Evolutionary conservation across 805 yeast genomes (phyloP).

Genomic region (Wickerhamiella sorbophila): DNA sequence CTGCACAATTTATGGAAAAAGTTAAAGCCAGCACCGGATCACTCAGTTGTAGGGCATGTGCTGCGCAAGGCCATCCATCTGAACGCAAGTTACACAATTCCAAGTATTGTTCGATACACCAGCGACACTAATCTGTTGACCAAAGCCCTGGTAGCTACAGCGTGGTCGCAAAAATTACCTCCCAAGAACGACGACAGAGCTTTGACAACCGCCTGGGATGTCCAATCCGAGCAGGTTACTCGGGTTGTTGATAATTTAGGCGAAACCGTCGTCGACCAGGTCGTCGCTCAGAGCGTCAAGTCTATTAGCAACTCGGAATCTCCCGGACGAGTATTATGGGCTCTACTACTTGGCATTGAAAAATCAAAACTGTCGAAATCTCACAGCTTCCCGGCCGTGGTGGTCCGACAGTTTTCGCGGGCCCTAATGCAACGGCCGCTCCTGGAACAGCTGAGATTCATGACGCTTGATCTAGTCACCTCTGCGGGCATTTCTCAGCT

Average conservation of each 20-base stretch:
- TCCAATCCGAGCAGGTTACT: conserved; percentile 9
- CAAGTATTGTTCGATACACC: conserved; percentile 11
- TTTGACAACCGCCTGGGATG: conserved; percentile 5
- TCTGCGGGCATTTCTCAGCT: conserved; percentile 12
- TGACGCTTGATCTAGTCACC: conserved; percentile 18
- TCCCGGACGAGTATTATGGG: conserved; percentile 20
- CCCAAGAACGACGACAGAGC: background rate
- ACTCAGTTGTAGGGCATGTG: background rate
- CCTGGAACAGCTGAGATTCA: conserved; percentile 22
- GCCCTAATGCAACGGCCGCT: conserved; percentile 18
- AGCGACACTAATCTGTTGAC: conserved; percentile 9
- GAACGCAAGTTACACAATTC: conserved; percentile 11
- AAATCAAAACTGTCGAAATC: background rate
- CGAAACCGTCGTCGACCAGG: conserved; percentile 3
- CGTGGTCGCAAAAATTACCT: conserved; percentile 16
- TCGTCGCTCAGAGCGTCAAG: conserved; percentile 3
- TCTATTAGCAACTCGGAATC: background rate
- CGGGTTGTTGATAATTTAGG: conserved; percentile 6
- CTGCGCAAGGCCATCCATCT: conserved; percentile 9
- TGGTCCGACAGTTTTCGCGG: conserved; percentile 8
- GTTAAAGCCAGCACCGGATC: background rate
- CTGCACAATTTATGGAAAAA: background rate
- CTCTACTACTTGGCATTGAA: conserved; percentile 14
- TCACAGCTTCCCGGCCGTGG: background rate
- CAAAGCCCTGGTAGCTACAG: conserved; percentile 17